Base-by-base conservation (phyloP, 2,329 filamentous ascomycete species). In the Leptodontidium sp. region DNA sequence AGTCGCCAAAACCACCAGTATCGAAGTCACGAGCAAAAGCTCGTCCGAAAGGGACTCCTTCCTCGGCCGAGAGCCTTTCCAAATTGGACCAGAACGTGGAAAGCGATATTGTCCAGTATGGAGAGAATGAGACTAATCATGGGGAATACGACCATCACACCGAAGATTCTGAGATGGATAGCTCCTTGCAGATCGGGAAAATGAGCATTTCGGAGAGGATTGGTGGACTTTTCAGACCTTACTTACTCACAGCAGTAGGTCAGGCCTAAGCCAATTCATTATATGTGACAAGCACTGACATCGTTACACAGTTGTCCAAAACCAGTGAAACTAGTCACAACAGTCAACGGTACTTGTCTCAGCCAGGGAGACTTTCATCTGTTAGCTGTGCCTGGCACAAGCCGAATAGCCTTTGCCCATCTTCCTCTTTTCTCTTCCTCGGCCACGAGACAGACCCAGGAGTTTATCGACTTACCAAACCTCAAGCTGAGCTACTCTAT, bases 131-230 rank as follows among this genome's bases (percentile, higher is more conserved):
- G 49, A 50, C n/a, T 21, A 50, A 50, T 6, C 26, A 26, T 21
- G 49, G 49, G 21, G 49, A 50, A 50, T 50, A 50, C 26, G 49
- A 50, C 21, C 49, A 50, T 4, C 49, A 50, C 11, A 50, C 49
- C 7, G 49, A 50, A 12, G 49, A 50, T 24, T 50, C 49, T 12
- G 49, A 50, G 21, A 6, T 50, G 21, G 49, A 50, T 26, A 50
- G 49, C 49, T 50, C 49, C 21, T 26, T 50, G 49, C 49, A 50
- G 11, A 50, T 50, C 21, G 49, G 49, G 11, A 50, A 50, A 21
- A 50, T 50, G 49, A 24, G 49, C 14, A 50, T 50, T 50, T 50
- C 49, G 21, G 49, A 50, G 49, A 50, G 49, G 12, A 26, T 50
- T 26, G 49, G 49, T n/a, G 43, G 43, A n/a, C 43, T 47, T 47